Evolutionary conservation across 345 rosid species (phyloP), one percentile per base, ranked within the genome.

Genomic region (Theobroma cacao): DNA sequence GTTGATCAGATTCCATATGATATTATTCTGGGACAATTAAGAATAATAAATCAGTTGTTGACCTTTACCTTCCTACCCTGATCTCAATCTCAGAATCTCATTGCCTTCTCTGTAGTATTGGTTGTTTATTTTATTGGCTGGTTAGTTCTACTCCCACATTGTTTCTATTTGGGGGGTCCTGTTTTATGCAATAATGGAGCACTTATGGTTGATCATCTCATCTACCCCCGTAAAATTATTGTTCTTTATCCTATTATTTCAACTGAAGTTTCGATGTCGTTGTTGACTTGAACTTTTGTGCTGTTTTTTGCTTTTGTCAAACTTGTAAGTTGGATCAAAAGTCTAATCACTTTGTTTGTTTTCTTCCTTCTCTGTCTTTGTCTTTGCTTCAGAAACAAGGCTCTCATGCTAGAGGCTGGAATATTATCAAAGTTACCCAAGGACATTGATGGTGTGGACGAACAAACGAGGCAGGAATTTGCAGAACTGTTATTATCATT

Each of bases 341-440:
- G 74, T 70, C 34, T 10, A 70, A 48, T 70, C 41, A 70, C 9
- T 28, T 47, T 18, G 14, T 70, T 56, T 48, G 30, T 31, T 14
- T 8, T 24, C 71, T 43, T 18, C 30, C 50, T 12, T 30, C 10
- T 14, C 22, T 10, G 40, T 69, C 26, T 79, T 69, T 24, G 4
- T 34, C 77, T 43, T 79, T 71, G 20, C 74, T 85, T 84, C 89
- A 96, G 99, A 90, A 92, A 81, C 94, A 96, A 92, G 88, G 89
- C 88, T 0, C 81, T 93, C 11, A 92, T 91, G 89, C 88, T 88
- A 64, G 95, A 89, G 83, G 93, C 97, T 55, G 95, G 95, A 77
- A 87, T 96, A 45, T 80, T 91, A 52, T 82, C 92, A 82, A 96
- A 88, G 70, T 82, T 94, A 55, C 97, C 98, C 0, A 87, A 84